Base-by-base conservation (phyloP, 768 basidiomycete genomes). In the Mycena polygramma region DNA sequence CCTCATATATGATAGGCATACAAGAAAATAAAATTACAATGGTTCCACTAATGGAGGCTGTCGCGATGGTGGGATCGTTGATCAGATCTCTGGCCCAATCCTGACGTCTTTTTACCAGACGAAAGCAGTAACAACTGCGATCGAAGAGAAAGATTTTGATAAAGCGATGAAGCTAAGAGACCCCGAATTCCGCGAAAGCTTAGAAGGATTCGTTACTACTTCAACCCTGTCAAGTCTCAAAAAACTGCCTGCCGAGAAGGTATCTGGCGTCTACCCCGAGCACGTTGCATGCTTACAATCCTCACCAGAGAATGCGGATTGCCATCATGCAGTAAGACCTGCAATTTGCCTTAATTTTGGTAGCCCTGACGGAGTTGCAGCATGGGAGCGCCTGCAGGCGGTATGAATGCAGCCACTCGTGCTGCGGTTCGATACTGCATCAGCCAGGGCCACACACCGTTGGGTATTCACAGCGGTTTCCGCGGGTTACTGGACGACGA, bases 381-480 rank as follows among this genome's bases (percentile, higher is more conserved):
- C 77, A 91, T 96, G 77, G 97, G 98, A 59, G 98, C 98, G 1
- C 97, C 98, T 7, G 98, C 98, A 2, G 97, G 97, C 54, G 98
- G 98, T 11, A 98, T 99, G 95, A 99, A 99, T 78, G 97, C 98
- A 2, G 98, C 97, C 0, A 98, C 96, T 1, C 93, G 97, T 49
- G 92, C 96, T 35, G 96, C 95, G 8, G 96, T 94, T 24, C 92
- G 98, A 14, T 98, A 96, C 83, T 98, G 96, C 79, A 83, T 96
- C 72, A 89, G 90, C 63, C 94, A 96, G 78, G 97, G 98, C 8
- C 98, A 99, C 79, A 93, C 87, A 30, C 92, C 97, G n/a, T 85
- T 98, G 48, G 95, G 92, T 0, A 89, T 99, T 67, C 91, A 97
- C 83, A 99, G 98, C 77, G 97, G 98, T 19, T 99, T 99, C 87